Percentiles rank a stretch among this genome's conserved stretches.
Evolutionary conservation across 225 moss, liverwort and hornwort genomes (phyloP).

Genomic region (Neckera pumila): DNA sequence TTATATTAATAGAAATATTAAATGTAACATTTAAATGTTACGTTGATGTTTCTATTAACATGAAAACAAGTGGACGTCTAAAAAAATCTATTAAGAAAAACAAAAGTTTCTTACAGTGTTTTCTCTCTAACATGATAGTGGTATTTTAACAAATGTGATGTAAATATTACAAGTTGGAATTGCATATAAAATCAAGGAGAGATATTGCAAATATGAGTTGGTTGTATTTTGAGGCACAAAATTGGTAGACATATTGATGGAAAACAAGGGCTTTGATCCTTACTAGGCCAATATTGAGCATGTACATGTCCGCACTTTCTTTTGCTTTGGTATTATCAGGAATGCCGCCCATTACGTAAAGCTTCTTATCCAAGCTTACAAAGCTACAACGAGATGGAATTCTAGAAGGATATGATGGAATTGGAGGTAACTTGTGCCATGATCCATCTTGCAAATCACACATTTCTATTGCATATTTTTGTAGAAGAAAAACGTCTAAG

Average conservation of each 20-base stretch:
- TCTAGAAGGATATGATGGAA: background rate
- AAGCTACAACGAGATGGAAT: constrained; percentile 25
- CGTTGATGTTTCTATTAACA: too few relatives aligned
- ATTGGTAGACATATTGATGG: background rate
- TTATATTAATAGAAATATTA: too few relatives aligned
- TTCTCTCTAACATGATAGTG: too few relatives aligned
- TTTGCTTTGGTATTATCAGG: constrained; percentile 21
- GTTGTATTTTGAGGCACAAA: too few relatives aligned
- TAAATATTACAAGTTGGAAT: background rate
- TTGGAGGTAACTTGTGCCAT: constrained; percentile 31
- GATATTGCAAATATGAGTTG: too few relatives aligned
- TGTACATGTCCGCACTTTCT: constrained; percentile 23
- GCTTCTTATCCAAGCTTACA: constrained; percentile 20
- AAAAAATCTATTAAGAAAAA: too few relatives aligned
- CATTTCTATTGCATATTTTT: constrained; percentile 20
- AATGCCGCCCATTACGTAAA: constrained; percentile 40
- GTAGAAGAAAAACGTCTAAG: background rate
- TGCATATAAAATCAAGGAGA: background rate
- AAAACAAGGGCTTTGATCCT: background rate
- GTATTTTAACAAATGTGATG: background rate
- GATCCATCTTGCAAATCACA: background rate
- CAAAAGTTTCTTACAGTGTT: too few relatives aligned
- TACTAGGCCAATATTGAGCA: constrained; percentile 30
- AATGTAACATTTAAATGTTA: too few relatives aligned
- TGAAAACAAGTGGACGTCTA: too few relatives aligned